These are phyloP conservation scores for Fusarium brachygibbosum DNA, from an alignment of 2,329 filamentous ascomycete genomes.

Conservation along the genomic window DNA sequence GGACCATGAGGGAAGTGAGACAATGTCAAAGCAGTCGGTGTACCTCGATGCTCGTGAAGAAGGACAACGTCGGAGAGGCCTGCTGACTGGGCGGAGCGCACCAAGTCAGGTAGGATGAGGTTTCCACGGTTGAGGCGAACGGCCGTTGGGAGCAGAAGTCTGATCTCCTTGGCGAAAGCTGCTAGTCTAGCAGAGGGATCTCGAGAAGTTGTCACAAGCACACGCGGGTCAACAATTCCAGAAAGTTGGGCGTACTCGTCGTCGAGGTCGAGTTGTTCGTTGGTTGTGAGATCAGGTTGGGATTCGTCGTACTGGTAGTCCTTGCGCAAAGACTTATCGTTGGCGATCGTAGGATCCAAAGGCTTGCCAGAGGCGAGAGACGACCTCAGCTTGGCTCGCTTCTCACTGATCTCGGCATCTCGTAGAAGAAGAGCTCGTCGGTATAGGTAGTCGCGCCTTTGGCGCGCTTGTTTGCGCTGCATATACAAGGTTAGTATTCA, in stretches of 20 bases:
- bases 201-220: conserved; percentile 91
- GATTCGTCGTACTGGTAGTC: conserved; percentile 97
- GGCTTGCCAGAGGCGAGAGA: conserved; percentile 92
- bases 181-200: conserved; percentile 86
- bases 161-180: conserved; percentile 94
- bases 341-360: conserved; percentile 83
- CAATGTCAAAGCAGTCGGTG: conserved; percentile 88
- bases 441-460: conserved; percentile 77
- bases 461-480: conserved; percentile 59
- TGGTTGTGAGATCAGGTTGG: conserved; percentile 72
- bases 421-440: conserved; percentile 87
- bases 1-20: conserved; percentile 91
- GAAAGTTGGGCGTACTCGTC: conserved; percentile 92
- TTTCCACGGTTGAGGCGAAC: conserved; percentile 94
- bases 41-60: conserved; percentile 92
- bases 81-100: conserved; percentile 82
- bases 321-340: conserved; percentile 85
- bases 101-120: conserved; percentile 86
- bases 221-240: conserved; percentile 89
- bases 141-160: conserved; percentile 84
- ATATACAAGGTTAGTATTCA: conserved; percentile 38
- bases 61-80: conserved; percentile 88
- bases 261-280: conserved; percentile 81
- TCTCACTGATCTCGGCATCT: conserved; percentile 93
- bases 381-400: conserved; percentile 86